phyloP scores from a whole-genome alignment of 495 filamentous ascomycete genomes.

The Friedmanniomyces simplex region DNA sequence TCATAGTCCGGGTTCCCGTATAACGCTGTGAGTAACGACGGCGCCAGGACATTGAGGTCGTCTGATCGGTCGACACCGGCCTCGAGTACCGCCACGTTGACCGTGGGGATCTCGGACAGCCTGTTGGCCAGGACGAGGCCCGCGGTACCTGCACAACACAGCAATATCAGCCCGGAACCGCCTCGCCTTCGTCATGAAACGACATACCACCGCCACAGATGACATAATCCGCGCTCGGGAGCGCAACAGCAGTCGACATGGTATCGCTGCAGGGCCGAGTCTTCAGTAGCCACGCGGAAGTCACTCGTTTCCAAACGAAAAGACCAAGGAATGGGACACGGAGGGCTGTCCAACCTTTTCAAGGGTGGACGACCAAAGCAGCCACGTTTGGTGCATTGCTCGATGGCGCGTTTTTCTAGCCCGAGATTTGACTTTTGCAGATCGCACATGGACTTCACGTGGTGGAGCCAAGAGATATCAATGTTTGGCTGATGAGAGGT shows the following conservation, averaged over 20 bases:
- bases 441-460: background rate
- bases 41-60: constrained; percentile 6
- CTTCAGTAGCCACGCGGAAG: background rate
- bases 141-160: constrained; percentile 13
- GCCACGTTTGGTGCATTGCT: background rate
- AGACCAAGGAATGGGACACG: background rate
- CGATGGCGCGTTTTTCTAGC: background rate
- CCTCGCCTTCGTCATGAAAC: background rate
- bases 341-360: background rate
- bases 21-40: background rate
- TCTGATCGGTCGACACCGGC: constrained; percentile 7
- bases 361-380: background rate
- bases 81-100: constrained; percentile 19
- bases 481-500: too few relatives aligned
- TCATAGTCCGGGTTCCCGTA: constrained; percentile 11
- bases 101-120: constrained; percentile 12
- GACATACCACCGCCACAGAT: constrained; percentile 1
- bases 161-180: background rate
- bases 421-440: background rate
- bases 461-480: background rate
- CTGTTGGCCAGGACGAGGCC: constrained; percentile 14
- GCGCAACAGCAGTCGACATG: constrained; percentile 1
- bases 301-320: too few relatives aligned
- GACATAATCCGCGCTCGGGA: background rate
- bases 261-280: background rate